Evolutionary conservation across 345 rosid genomes (phyloP).

Genomic region (Arabidopsis thaliana): TAIR10.1 NC_003074.8:6915501-6916000

Average conservation of each 20-base stretch:
- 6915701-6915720: not conserved
- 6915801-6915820: not conserved
- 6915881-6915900: not conserved
- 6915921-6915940: conserved; percentile 1
- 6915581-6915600: not conserved
- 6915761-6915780: not conserved
- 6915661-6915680: conserved; percentile 8
- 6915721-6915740: not conserved
- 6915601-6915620: not conserved
- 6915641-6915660: not conserved
- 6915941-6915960: not conserved
- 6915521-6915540: not conserved
- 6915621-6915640: not conserved
- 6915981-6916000: not conserved
- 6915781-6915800: not conserved
- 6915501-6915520: not conserved
- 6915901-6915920: not conserved
- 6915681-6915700: conserved; percentile 15
- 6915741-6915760: not conserved
- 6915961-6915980: conserved; percentile 1
- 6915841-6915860: not conserved
- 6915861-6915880: not conserved
- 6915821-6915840: not conserved
- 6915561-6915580: not conserved
- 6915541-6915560: conserved; percentile 1